Base-by-base conservation (phyloP, 805 yeast species). In the Pichia exigua region DNA sequence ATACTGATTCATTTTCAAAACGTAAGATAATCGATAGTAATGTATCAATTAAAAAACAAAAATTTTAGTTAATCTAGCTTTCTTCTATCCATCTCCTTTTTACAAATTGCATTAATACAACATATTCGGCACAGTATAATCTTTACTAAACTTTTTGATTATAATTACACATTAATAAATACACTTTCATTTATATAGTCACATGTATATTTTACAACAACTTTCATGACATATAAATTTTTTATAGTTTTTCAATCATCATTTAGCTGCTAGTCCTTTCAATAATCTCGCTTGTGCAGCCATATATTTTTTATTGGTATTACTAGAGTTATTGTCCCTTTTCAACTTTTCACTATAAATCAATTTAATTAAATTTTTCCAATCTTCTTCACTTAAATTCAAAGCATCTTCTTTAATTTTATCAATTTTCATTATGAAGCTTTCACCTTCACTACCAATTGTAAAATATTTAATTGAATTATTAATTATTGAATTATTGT, bases 381-480 rank as follows among this genome's bases (percentile, higher is more conserved):
- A 71, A 48, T 81, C 87, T 5, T 71, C 74, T 27, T 62, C 61
- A 11, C 70, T 61, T 61, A 71, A 78, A 2, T 20, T 17, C 42
- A 51, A 35, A 8, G 44, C 48, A n/a, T 49, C 49, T 3, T 32
- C 18, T 26, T 50, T 38, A 18, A 54, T 11, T 13, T 47, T 41
- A 8, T 39, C 44, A 20, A 48, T 18, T 26, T 50, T 50, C 21
- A 46, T 48, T 10, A 48, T 49, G 6, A 54, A 43, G 18, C 24
- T 51, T 11, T 56, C 59, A 32, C 57, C 57, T 39, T 50, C 53
- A 44, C 28, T 47, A 13, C 59, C 57, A 57, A 78, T 59, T 47
- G 80, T 82, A 62, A 77, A 85, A 68, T 80, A 85, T 17, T 69
- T 62, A 4, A 82, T 68, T 1, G 86, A 74, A 27, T 72, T 50